A percentile compares a stretch with the other conserved stretches of the same genome.
Conservation (phyloP, 805 yeast species). For the Starmera amethionina region DNA sequence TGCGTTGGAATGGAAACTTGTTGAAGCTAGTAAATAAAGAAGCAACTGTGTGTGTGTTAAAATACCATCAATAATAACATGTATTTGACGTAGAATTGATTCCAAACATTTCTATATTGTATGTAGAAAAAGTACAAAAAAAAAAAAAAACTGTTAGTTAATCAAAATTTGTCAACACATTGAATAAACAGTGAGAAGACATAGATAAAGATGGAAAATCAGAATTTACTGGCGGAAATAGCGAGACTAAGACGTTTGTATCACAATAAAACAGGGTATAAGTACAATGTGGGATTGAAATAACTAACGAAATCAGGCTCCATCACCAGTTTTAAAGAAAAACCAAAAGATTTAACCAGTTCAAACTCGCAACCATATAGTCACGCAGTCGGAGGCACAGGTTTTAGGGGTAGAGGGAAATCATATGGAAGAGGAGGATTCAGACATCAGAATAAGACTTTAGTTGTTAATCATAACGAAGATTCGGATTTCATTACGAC, state of each 20-base stretch:
- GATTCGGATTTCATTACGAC: slow-evolving; percentile 20
- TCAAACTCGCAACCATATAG: neutral
- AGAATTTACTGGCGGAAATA: neutral
- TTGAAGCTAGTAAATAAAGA: neutral
- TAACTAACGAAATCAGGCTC: neutral
- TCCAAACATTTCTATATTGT: too few species aligned
- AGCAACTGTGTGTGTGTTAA: too few species aligned
- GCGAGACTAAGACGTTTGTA: neutral
- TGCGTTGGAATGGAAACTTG: neutral
- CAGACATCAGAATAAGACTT: slow-evolving; percentile 21
- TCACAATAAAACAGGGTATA: neutral
- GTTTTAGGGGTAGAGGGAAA: slow-evolving; percentile 10
- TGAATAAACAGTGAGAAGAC: too few species aligned
- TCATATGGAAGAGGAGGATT: slow-evolving; percentile 11
- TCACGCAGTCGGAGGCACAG: slow-evolving; percentile 1
- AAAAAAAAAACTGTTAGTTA: too few species aligned
- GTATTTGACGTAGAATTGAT: too few species aligned
- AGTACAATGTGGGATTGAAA: neutral
- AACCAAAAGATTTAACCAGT: neutral
- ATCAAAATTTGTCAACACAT: too few species aligned
- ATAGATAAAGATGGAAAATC: neutral
- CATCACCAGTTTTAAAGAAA: neutral
- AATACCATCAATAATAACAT: too few species aligned
- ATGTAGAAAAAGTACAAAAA: too few species aligned
- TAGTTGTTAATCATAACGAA: slow-evolving; percentile 14